Conservation (phyloP, 108 stramenopile species). For the Discostella stelligeroides region DNA sequence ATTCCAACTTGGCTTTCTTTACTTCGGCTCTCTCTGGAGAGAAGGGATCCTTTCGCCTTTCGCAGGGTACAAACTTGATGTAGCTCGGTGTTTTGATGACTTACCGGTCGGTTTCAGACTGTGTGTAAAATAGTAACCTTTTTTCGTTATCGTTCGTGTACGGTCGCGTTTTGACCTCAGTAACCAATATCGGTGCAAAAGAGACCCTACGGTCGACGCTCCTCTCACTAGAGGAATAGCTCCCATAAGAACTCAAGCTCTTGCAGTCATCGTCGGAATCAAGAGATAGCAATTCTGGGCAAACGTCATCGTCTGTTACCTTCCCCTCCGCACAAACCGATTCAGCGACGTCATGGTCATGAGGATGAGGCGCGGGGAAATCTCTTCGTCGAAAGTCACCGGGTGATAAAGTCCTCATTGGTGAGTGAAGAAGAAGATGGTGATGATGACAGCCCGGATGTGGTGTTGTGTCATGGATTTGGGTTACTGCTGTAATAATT, state of each 20-base stretch:
- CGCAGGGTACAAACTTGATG: too few relatives aligned
- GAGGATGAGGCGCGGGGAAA: not conserved
- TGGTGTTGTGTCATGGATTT: constrained; percentile 40
- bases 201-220: constrained; percentile 60
- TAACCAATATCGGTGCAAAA: constrained; percentile 67
- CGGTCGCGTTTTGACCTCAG: constrained; percentile 72
- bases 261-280: constrained; percentile 48
- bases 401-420: constrained; percentile 13
- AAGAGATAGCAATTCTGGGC: constrained; percentile 43
- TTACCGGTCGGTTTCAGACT: constrained; percentile 73
- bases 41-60: not conserved
- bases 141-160: constrained; percentile 52
- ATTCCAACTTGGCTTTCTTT: not conserved
- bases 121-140: constrained; percentile 61
- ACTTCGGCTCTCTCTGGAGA: not conserved
- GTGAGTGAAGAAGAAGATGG: constrained; percentile 10
- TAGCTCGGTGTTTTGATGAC: constrained; percentile 20
- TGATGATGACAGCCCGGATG: constrained; percentile 40
- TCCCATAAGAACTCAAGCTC: constrained; percentile 58
- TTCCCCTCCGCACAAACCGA: not conserved
- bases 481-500: constrained; percentile 68
- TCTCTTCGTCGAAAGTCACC: not conserved
- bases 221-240: constrained; percentile 41
- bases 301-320: constrained; percentile 36
- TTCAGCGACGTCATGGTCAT: not conserved